Percentiles rank a stretch among this genome's conserved stretches.
These are phyloP conservation scores for Lichtheimia ramosa DNA, from an alignment of 371 early-diverging fungal genomes.

Conservation along the genomic window DNA sequence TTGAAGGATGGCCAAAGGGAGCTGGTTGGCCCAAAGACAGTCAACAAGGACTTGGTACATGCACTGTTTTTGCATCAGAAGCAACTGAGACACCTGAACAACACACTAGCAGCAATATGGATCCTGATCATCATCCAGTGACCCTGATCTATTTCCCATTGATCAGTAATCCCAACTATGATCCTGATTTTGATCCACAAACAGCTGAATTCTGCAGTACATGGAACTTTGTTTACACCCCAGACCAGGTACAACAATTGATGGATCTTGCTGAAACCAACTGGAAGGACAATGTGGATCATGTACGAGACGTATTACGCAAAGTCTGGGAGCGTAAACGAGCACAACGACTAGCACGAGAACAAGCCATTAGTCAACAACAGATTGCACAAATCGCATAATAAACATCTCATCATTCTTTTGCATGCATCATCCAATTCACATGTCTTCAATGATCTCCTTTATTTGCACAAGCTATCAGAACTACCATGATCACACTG, in stretches of 20 bases:
- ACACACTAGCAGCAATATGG: too few species aligned
- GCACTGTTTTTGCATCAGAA: slow-evolving; percentile 37
- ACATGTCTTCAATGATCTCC: too few species aligned
- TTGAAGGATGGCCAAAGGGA: slow-evolving; percentile 51
- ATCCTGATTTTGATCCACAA: slow-evolving; percentile 63
- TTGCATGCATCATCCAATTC: too few species aligned
- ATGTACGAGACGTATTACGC: slow-evolving; percentile 36
- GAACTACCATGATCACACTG: too few species aligned
- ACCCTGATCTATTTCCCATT: slow-evolving; percentile 64
- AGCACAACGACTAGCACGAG: neutral
- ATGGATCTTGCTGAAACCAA: slow-evolving; percentile 54
- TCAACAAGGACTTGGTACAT: slow-evolving; percentile 23
- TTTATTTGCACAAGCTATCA: too few species aligned
- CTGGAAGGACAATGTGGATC: slow-evolving; percentile 44
- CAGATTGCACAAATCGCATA: too few species aligned
- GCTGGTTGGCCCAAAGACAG: slow-evolving; percentile 45
- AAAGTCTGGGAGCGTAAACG: slow-evolving; percentile 50
- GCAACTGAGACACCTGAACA: slow-evolving; percentile 22
- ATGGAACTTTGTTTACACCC: slow-evolving; percentile 64
- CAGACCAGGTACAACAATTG: slow-evolving; percentile 57
- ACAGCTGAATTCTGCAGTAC: slow-evolving; percentile 64
- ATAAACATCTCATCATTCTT: too few species aligned
- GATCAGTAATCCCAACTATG: slow-evolving; percentile 52
- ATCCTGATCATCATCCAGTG: slow-evolving; percentile 19
- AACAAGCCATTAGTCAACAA: too few species aligned